These are phyloP conservation scores for Fusarium domesticum DNA, from an alignment of 2,329 filamentous ascomycete genomes.

Conservation along the genomic window DNA sequence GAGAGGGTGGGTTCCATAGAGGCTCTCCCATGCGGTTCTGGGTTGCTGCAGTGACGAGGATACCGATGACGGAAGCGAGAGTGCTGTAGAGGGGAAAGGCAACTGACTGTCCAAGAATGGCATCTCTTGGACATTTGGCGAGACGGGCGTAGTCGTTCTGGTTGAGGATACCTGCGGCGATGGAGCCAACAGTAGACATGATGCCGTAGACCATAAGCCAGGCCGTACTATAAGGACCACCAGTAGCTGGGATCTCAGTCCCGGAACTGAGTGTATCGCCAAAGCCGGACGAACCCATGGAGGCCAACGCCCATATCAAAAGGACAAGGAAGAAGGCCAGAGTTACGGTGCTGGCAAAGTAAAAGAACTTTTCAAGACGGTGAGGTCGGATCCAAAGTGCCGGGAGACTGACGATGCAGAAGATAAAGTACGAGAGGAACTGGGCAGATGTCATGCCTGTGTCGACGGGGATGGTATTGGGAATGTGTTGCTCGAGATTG, in stretches of 20 bases:
- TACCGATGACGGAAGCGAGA: conserved; percentile 37
- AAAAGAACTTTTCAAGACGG: conserved; percentile 42
- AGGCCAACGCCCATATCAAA: conserved; percentile 44
- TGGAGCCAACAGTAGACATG: conserved; percentile 38
- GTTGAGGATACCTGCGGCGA: conserved; percentile 39
- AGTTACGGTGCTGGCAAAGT: conserved; percentile 38
- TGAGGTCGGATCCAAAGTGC: conserved; percentile 45
- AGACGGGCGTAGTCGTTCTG: conserved; percentile 40
- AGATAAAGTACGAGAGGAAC: conserved; percentile 44
- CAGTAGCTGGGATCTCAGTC: conserved; percentile 23
- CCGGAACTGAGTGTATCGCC: conserved; percentile 32
- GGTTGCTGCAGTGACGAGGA: conserved; percentile 40
- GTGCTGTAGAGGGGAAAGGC: conserved; percentile 38
- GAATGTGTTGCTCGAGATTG: conserved; percentile 40
- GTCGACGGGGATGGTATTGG: conserved; percentile 39
- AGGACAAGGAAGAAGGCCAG: conserved; percentile 42
- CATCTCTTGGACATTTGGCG: conserved; percentile 31
- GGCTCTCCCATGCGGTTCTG: conserved; percentile 37
- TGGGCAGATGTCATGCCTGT: conserved; percentile 45
- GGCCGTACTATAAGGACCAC: conserved; percentile 31
- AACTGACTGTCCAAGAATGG: conserved; percentile 36
- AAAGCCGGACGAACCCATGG: conserved; percentile 41
- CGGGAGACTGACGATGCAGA: conserved; percentile 42
- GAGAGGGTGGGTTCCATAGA: conserved; percentile 38
- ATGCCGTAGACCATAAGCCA: conserved; percentile 40